These are phyloP conservation scores for Breviolum minutum DNA, from an alignment of 73 alveolate genomes.

Conservation along the genomic window DNA sequence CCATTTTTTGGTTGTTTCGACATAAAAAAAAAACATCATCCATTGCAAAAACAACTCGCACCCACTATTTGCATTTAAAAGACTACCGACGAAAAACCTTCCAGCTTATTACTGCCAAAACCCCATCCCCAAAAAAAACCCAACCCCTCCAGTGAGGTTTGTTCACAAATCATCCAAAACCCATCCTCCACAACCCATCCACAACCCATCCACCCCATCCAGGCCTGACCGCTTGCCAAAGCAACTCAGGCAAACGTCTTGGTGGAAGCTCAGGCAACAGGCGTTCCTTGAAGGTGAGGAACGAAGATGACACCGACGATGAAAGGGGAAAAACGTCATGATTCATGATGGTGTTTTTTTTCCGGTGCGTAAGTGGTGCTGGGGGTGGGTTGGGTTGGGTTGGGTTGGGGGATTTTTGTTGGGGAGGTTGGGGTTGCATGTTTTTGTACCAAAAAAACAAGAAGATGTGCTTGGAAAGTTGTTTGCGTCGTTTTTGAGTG, in stretches of 20 bases:
- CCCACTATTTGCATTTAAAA: too few species aligned
- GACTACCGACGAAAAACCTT: not conserved
- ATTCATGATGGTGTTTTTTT: not conserved
- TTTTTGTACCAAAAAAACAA: too few species aligned
- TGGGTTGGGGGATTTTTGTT: not conserved
- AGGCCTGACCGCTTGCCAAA: slow-evolving; percentile 90
- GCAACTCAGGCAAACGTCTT: slow-evolving; percentile 74
- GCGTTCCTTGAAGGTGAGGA: not conserved
- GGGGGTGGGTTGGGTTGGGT: not conserved
- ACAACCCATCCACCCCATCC: not conserved
- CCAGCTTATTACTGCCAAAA: not conserved
- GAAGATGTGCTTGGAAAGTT: too few species aligned
- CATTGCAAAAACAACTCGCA: too few species aligned
- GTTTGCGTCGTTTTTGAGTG: too few species aligned
- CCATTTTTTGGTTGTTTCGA: too few species aligned
- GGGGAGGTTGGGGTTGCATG: not conserved
- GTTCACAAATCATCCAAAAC: too few species aligned
- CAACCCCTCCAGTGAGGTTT: not conserved
- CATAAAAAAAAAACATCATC: too few species aligned
- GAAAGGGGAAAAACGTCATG: not conserved
- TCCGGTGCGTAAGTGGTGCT: not conserved
- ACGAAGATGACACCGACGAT: not conserved
- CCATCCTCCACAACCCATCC: not conserved
- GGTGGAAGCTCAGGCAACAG: slow-evolving; percentile 70
- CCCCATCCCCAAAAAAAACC: too few species aligned